Evolutionary conservation across 371 early-diverging fungal species (phyloP), one percentile per base, ranked within the genome.

Genomic region (Mortierella sp.): DNA sequence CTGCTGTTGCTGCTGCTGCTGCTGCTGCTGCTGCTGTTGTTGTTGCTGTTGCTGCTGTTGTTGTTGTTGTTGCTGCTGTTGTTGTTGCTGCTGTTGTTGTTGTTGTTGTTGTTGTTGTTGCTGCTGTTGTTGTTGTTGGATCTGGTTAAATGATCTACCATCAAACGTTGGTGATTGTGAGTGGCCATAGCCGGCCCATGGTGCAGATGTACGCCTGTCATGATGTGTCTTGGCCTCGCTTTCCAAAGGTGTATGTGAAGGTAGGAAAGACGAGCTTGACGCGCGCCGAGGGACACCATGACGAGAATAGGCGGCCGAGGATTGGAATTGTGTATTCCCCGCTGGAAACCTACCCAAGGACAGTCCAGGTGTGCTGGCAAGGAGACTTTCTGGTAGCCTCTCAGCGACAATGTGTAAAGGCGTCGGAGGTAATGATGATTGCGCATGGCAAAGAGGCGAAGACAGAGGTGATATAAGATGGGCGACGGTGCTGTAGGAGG

Each of bases 341-440:
- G 78, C 38, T 13, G 76, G 42, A 72, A 75, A 84, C 70, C 80
- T 55, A 5, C 77, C 77, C 58, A 72, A 60, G 0, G 73, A 52
- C 5, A 31, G 13, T 6, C 42, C 72, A 10, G 75, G 55, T 10
- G 52, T 16, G 16, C 77, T 74, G 8, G 76, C 48, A 34, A 82
- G 48, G n/a, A 78, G 52, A 50, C 78, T 77, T 19, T 83, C 83
- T 1, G 80, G 74, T 16, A 76, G 28, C 16, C 77, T 76, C 44
- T 83, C 83, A 10, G 70, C 50, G 7, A 80, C 48, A 47, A 74
- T 26, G 4, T 85, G 85, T 38, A 81, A 70, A 71, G 85, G 85
- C n/a, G 85, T 81, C 9, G 85, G 85, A 16, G 81, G 85, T n/a
- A 85, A 50, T 19, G 82, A 79, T 21, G 85, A 6, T 68, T 85